phyloP scores from a whole-genome alignment of 1,284 basidiomycete genomes.

The Coniferiporia sulphurascens region DNA sequence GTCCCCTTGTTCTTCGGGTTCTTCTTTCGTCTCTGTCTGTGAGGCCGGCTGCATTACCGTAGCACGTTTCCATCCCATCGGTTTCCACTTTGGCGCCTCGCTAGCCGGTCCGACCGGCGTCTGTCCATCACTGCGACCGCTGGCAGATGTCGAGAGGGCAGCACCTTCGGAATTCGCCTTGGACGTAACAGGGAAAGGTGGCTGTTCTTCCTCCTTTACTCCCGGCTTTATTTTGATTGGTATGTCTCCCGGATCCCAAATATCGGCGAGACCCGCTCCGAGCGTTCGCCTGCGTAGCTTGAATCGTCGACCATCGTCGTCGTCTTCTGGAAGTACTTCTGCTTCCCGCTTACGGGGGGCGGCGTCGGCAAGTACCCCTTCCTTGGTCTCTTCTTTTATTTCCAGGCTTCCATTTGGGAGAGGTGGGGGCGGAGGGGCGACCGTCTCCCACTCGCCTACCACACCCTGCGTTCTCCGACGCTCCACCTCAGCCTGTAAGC shows the following conservation, averaged over 20 bases:
- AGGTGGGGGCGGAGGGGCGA: slow-evolving; percentile 38
- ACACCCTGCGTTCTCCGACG: slow-evolving; percentile 60
- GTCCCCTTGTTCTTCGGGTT: slow-evolving; percentile 3
- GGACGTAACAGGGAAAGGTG: not conserved
- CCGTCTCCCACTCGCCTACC: slow-evolving; percentile 82
- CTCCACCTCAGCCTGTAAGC: slow-evolving; percentile 53
- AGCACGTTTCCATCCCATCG: slow-evolving; percentile 33
- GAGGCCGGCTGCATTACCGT: slow-evolving; percentile 5
- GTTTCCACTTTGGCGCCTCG: slow-evolving; percentile 32
- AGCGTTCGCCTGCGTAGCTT: slow-evolving; percentile 62
- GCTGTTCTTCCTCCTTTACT: slow-evolving; percentile 31
- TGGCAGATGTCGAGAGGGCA: not conserved
- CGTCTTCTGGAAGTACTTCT: slow-evolving; percentile 26
- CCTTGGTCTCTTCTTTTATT: slow-evolving; percentile 17
- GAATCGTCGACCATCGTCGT: slow-evolving; percentile 49
- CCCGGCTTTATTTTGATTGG: slow-evolving; percentile 57
- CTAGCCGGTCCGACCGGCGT: slow-evolving; percentile 13
- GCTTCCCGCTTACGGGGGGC: slow-evolving; percentile 35
- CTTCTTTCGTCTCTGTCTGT: slow-evolving; percentile 1
- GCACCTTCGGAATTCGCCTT: not conserved
- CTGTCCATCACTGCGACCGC: not conserved
- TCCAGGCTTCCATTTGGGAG: slow-evolving; percentile 22
- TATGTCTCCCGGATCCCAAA: slow-evolving; percentile 68
- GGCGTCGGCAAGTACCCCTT: slow-evolving; percentile 11
- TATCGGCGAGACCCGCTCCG: slow-evolving; percentile 53